Evolutionary conservation across 345 rosid species (phyloP).

Genomic region (Euphorbia tirucalli): DNA sequence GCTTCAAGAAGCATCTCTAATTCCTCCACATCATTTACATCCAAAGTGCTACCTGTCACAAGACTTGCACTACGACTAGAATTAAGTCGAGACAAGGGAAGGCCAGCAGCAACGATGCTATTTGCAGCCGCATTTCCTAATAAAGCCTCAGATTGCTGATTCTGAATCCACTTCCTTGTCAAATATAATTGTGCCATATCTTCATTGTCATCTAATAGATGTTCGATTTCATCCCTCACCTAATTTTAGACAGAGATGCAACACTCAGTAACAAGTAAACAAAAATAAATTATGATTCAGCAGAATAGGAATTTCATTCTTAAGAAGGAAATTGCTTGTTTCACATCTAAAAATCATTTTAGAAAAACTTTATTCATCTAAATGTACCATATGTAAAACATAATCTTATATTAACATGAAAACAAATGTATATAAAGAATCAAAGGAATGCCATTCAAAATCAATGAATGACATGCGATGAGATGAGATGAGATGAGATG

Average conservation of each 20-base stretch:
- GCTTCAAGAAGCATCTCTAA: conserved; percentile 93
- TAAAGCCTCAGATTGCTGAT: conserved; percentile 65
- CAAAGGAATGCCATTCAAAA: not conserved
- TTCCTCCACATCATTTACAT: conserved; percentile 75
- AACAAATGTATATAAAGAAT: not conserved
- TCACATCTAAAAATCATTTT: not conserved
- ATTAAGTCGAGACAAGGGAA: conserved; percentile 41
- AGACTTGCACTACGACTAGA: conserved; percentile 66
- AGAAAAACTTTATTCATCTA: not conserved
- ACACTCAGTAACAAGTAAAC: not conserved
- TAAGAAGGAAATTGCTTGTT: not conserved
- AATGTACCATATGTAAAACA: not conserved
- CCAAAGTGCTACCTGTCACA: conserved; percentile 45
- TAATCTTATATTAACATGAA: not conserved
- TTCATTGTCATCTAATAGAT: conserved; percentile 78
- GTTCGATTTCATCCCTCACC: conserved; percentile 94
- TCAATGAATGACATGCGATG: not conserved
- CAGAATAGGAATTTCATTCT: not conserved
- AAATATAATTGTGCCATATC: conserved; percentile 83
- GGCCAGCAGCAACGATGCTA: conserved; percentile 29
- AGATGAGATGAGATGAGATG: too few relatives aligned
- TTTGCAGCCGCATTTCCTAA: conserved; percentile 46
- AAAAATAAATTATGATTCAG: not conserved
- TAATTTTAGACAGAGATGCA: conserved; percentile 23
- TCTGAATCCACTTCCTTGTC: conserved; percentile 73